These are phyloP conservation scores for Lactifluus echinatus DNA, from an alignment of 768 basidiomycete species.

Conservation along the genomic window DNA sequence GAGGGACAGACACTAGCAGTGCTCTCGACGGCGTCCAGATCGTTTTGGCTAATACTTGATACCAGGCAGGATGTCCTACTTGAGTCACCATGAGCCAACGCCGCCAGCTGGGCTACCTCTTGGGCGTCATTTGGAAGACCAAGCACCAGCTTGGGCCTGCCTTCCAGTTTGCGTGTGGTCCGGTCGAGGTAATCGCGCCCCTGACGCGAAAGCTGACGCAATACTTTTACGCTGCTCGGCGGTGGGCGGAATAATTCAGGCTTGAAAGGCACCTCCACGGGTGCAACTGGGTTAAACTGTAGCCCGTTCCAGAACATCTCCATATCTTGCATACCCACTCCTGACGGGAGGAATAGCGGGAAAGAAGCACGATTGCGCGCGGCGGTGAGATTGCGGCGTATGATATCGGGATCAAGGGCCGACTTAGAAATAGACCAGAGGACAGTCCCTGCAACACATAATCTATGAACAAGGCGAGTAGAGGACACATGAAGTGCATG, in stretches of 20 bases:
- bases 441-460: constrained; percentile 42
- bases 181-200: constrained; percentile 37
- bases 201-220: constrained; percentile 40
- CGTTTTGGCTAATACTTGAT: not conserved
- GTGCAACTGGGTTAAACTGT: constrained; percentile 27
- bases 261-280: constrained; percentile 16
- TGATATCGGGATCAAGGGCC: constrained; percentile 25
- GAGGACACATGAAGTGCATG: not conserved
- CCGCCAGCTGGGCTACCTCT: constrained; percentile 4
- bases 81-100: not conserved
- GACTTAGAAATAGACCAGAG: constrained; percentile 48
- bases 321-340: constrained; percentile 31
- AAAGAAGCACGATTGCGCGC: constrained; percentile 39
- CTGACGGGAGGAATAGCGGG: constrained; percentile 41
- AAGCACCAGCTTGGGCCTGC: constrained; percentile 34
- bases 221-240: constrained; percentile 28
- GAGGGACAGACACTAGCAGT: not conserved
- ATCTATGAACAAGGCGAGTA: not conserved
- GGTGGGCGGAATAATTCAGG: constrained; percentile 32
- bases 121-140: constrained; percentile 23
- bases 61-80: not conserved
- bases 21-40: not conserved
- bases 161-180: constrained; percentile 31
- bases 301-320: constrained; percentile 36
- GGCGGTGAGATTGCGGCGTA: constrained; percentile 30